A percentile compares a stretch with the other conserved stretches of the same genome.
Evolutionary conservation across 2,329 filamentous ascomycete species (phyloP).

Genomic region (Beauveria asiatica): DNA sequence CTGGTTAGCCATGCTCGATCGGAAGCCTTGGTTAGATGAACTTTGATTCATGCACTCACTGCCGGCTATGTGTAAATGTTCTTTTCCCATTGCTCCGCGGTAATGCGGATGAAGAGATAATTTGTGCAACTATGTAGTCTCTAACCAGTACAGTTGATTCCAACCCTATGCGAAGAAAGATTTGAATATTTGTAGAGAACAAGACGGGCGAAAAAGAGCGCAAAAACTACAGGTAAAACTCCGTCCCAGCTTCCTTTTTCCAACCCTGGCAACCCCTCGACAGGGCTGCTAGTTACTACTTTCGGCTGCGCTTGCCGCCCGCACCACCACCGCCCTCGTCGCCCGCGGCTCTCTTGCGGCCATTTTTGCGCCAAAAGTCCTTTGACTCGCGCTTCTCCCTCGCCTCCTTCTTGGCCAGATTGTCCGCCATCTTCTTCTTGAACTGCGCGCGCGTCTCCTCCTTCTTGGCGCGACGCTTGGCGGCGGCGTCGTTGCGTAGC

Average conservation of each 20-base stretch:
- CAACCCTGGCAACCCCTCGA: background rate
- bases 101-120: background rate
- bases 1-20: too few relatives aligned
- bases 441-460: constrained; percentile 77
- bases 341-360: constrained; percentile 52
- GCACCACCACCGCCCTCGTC: constrained; percentile 31
- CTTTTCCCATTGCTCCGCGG: constrained; percentile 6
- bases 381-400: constrained; percentile 86
- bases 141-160: background rate
- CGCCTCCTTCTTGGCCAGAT: constrained; percentile 74
- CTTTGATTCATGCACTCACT: background rate
- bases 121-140: constrained; percentile 7
- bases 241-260: background rate
- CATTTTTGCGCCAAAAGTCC: constrained; percentile 88
- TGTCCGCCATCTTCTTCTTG: constrained; percentile 72
- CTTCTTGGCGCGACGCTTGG: constrained; percentile 76
- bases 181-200: background rate
- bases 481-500: constrained; percentile 80
- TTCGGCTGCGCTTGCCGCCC: constrained; percentile 24
- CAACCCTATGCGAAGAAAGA: background rate
- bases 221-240: background rate
- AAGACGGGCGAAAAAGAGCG: background rate
- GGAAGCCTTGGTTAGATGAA: background rate
- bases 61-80: background rate
- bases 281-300: background rate